phyloP scores from a whole-genome alignment of 352 stramenopile genomes.

The Pythium myriotylum region DNA sequence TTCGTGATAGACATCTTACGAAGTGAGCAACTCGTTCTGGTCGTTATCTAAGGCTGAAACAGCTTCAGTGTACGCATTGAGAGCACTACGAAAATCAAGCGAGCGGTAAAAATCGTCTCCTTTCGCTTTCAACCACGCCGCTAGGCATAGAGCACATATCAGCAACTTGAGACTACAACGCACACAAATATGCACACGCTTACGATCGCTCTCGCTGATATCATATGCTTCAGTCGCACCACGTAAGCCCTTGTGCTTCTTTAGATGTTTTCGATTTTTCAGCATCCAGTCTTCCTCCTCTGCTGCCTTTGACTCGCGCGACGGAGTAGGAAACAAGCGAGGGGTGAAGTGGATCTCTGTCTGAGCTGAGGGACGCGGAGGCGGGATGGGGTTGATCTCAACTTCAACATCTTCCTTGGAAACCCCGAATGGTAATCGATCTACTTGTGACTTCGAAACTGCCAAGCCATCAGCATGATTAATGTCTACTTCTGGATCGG shows the following conservation, averaged over 20 bases:
- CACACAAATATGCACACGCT: slow-evolving; percentile 7
- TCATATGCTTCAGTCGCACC: slow-evolving; percentile 50
- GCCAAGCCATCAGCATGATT: slow-evolving; percentile 5
- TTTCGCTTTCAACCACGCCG: slow-evolving; percentile 86
- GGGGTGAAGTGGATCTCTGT: slow-evolving; percentile 77
- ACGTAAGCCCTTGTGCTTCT: slow-evolving; percentile 66
- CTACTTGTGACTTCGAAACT: neutral
- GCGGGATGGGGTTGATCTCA: slow-evolving; percentile 25
- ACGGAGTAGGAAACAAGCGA: slow-evolving; percentile 76
- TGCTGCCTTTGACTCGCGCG: slow-evolving; percentile 75
- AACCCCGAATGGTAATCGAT: neutral
- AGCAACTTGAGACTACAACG: neutral
- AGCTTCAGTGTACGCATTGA: slow-evolving; percentile 73
- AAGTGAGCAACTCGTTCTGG: slow-evolving; percentile 46
- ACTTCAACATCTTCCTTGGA: slow-evolving; percentile 8
- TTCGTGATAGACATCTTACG: slow-evolving; percentile 26
- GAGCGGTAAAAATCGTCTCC: slow-evolving; percentile 82
- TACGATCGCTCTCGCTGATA: slow-evolving; percentile 87
- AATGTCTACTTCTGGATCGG: neutral
- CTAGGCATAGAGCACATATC: slow-evolving; percentile 28
- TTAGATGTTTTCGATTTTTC: slow-evolving; percentile 82
- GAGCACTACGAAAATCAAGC: slow-evolving; percentile 65
- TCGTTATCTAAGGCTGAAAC: slow-evolving; percentile 36
- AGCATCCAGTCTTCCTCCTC: slow-evolving; percentile 85
- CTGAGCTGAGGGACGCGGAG: slow-evolving; percentile 44